These are phyloP conservation scores for Populus hybrid DNA, from an alignment of 441 rosid species.

Conservation along the genomic window DNA sequence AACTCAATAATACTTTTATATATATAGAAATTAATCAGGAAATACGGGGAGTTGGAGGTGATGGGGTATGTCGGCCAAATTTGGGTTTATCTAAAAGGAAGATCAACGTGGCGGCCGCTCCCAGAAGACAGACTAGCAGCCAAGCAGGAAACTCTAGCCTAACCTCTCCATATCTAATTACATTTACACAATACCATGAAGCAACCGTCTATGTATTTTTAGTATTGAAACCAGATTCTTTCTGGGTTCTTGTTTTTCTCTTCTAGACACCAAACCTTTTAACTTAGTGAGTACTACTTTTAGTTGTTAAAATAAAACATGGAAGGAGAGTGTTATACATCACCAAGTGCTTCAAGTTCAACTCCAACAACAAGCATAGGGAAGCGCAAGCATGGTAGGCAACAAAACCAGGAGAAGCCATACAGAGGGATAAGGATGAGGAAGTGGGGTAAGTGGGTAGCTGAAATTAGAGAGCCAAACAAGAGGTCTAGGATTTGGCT, in stretches of 20 bases:
- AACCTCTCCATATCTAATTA: not conserved
- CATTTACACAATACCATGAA: not conserved
- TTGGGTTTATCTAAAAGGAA: slow-evolving; percentile 37
- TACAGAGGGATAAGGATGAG: slow-evolving; percentile 90
- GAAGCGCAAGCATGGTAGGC: slow-evolving; percentile 31
- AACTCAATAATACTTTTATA: not conserved
- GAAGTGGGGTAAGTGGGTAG: slow-evolving; percentile 95
- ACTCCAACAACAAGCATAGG: slow-evolving; percentile 21
- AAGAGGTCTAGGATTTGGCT: slow-evolving; percentile 80
- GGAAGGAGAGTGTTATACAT: slow-evolving; percentile 33
- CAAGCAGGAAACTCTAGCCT: slow-evolving; percentile 37
- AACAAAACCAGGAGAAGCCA: slow-evolving; percentile 51
- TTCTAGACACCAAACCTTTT: not conserved
- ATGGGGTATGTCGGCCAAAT: slow-evolving; percentile 46
- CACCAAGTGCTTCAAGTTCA: slow-evolving; percentile 19
- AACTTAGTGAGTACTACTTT: not conserved
- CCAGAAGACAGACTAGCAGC: slow-evolving; percentile 46
- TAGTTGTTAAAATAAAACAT: slow-evolving; percentile 5
- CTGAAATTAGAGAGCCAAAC: slow-evolving; percentile 78
- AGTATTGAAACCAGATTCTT: slow-evolving; percentile 10
- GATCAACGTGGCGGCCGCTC: slow-evolving; percentile 58
- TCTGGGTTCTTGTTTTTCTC: not conserved
- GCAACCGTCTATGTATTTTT: slow-evolving; percentile 19
- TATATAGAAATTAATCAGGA: not conserved
- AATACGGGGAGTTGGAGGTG: not conserved